Evolutionary conservation across 73 alveolate genomes (phyloP).

Genomic region (Breviolum minutum): DNA sequence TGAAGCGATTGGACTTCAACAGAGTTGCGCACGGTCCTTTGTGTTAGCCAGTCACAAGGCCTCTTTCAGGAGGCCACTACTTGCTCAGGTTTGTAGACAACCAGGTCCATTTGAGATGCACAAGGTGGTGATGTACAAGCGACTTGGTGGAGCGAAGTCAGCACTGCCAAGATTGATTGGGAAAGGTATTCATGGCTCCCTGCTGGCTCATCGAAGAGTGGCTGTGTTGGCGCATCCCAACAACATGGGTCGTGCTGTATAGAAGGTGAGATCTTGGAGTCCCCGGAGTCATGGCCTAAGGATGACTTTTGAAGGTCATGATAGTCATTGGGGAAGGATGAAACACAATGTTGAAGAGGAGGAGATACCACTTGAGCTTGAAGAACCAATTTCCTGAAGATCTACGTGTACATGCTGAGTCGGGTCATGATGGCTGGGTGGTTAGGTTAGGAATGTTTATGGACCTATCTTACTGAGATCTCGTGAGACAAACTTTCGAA

Average conservation of each 20-base stretch:
- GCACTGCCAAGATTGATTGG: background rate
- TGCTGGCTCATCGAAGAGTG: background rate
- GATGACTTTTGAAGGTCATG: background rate
- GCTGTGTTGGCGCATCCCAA: conserved; percentile 2
- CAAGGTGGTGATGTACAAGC: conserved; percentile 2
- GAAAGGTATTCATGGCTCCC: background rate
- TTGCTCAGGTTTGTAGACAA: background rate
- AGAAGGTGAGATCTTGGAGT: background rate
- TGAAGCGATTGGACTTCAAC: background rate
- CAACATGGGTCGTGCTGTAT: background rate
- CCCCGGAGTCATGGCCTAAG: background rate
- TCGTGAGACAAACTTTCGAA: background rate
- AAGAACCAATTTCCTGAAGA: background rate
- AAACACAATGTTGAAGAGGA: background rate
- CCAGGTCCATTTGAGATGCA: conserved; percentile 15
- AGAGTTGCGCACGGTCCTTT: background rate
- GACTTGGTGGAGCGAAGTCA: background rate
- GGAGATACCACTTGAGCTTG: background rate
- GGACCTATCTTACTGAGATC: background rate
- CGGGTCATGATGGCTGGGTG: background rate
- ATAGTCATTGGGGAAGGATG: background rate
- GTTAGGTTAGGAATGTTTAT: background rate
- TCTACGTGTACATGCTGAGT: background rate
- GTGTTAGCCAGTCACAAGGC: background rate
- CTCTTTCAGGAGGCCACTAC: background rate